Conservation (phyloP, 176 grass and related monocot genomes). For the Aegilops sharonensis region DNA sequence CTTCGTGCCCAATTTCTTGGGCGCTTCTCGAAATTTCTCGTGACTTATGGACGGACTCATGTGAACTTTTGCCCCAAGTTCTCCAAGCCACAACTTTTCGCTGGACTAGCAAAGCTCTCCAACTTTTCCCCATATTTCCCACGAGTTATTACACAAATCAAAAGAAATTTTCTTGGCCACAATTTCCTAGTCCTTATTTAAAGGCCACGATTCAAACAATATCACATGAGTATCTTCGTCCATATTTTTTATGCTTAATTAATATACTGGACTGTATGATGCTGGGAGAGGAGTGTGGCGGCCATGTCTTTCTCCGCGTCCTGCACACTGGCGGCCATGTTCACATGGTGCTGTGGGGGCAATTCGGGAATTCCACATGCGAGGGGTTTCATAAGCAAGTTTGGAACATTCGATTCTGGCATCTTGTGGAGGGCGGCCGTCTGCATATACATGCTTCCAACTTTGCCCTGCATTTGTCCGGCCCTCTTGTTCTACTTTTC, state of each 20-base stretch:
- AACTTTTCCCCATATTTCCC: not conserved
- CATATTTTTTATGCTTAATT: not conserved
- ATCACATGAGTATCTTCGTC: not conserved
- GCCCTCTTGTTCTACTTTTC: not conserved
- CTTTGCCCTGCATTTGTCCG: slow-evolving; percentile 31
- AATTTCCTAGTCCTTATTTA: not conserved
- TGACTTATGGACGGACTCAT: not conserved
- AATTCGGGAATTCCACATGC: slow-evolving; percentile 30
- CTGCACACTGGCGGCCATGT: too few relatives aligned
- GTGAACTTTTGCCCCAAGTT: not conserved
- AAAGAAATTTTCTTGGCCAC: not conserved
- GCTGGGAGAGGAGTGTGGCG: slow-evolving; percentile 34
- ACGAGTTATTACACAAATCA: not conserved
- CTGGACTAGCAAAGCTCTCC: not conserved
- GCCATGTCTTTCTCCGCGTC: slow-evolving; percentile 21
- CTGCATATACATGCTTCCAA: slow-evolving; percentile 26
- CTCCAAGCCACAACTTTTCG: not conserved
- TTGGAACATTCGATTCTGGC: slow-evolving; percentile 40
- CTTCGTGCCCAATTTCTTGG: not conserved
- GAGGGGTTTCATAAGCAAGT: slow-evolving; percentile 41
- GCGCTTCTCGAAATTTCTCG: slow-evolving; percentile 21
- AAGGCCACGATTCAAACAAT: not conserved
- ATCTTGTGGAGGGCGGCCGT: slow-evolving; percentile 18
- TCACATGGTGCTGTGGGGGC: slow-evolving; percentile 28
- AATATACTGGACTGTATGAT: slow-evolving; percentile 18